Conservation (phyloP, 441 rosid species). For the Gossypium aridum region DNA sequence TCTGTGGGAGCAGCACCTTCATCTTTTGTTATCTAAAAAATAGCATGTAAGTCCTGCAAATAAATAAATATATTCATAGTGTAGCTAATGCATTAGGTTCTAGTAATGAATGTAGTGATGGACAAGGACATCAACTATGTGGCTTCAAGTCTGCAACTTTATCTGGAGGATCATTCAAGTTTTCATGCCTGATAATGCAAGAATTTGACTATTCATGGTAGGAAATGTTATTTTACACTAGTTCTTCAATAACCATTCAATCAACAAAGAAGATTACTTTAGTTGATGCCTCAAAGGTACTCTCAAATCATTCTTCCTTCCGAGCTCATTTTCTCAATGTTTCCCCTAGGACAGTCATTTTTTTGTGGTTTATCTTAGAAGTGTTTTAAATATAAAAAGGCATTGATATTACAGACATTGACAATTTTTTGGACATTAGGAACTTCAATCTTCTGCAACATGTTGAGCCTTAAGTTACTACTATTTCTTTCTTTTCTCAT, state of each 20-base stretch:
- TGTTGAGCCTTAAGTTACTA: background rate
- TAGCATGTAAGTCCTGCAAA: background rate
- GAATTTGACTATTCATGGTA: background rate
- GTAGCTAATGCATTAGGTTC: background rate
- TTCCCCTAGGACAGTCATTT: background rate
- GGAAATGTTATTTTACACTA: background rate
- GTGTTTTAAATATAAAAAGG: background rate
- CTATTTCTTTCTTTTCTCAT: background rate
- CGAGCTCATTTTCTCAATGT: background rate
- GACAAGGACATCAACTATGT: background rate
- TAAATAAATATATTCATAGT: background rate
- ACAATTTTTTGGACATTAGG: background rate
- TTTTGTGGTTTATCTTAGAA: background rate
- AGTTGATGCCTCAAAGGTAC: background rate
- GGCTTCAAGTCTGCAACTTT: background rate
- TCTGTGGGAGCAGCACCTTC: background rate
- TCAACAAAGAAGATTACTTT: background rate
- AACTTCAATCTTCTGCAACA: background rate
- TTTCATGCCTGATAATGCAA: background rate
- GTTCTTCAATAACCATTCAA: background rate
- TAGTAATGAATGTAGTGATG: background rate
- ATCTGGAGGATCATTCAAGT: background rate
- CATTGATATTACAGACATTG: background rate
- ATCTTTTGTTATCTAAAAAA: conserved; percentile 11
- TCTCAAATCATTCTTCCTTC: background rate